Evolutionary conservation across 768 basidiomycete genomes (phyloP).

Genomic region (Rhizopogon salebrosus): DNA sequence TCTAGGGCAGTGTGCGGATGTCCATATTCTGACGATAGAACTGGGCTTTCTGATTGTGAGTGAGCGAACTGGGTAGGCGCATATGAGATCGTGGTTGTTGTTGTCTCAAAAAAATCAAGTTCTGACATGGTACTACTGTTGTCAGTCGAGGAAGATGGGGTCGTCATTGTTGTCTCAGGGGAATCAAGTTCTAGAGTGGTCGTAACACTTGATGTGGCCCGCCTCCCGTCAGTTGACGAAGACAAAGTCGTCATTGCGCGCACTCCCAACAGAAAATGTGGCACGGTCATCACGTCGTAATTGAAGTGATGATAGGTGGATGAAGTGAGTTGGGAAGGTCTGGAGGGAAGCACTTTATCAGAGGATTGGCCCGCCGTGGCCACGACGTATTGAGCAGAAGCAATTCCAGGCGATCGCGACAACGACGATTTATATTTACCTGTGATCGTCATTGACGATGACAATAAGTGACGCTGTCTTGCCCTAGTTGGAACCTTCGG

Average conservation of each 20-base stretch:
- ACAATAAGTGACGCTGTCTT: not conserved
- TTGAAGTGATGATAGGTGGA: not conserved
- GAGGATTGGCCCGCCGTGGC: not conserved
- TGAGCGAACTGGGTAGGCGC: too few species aligned
- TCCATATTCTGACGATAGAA: not conserved
- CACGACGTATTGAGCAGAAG: too few species aligned
- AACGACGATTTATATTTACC: not conserved
- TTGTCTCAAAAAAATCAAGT: too few species aligned
- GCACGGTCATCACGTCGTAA: too few species aligned
- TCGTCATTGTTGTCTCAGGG: too few species aligned
- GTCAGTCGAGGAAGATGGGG: not conserved
- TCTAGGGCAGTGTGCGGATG: not conserved
- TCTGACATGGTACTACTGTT: too few species aligned
- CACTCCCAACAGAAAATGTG: too few species aligned
- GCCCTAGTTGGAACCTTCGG: not conserved
- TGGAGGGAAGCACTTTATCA: not conserved
- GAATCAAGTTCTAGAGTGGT: not conserved
- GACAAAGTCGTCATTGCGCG: not conserved
- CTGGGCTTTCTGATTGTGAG: too few species aligned
- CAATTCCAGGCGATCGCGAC: not conserved
- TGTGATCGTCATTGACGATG: not conserved
- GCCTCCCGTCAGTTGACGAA: too few species aligned
- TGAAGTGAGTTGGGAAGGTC: too few species aligned
- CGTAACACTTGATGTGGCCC: not conserved
- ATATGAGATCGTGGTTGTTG: too few species aligned